Conservation (phyloP, 2,329 filamentous ascomycete genomes). For the Diaporthe citriasiana region DNA sequence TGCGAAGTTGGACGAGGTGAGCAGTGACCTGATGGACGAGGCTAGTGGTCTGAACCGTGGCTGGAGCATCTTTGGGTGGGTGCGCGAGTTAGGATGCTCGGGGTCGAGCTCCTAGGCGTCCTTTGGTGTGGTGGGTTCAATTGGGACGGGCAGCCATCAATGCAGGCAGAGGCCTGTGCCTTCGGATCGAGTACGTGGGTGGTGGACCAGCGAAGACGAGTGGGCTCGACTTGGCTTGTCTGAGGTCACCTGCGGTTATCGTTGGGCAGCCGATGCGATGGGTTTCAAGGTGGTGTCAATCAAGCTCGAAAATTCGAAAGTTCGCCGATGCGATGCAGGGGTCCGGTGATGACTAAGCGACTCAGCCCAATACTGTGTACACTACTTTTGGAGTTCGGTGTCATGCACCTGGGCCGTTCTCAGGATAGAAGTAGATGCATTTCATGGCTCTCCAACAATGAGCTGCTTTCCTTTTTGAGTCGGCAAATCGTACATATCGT, state of each 20-base stretch:
- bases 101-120: slow-evolving; percentile 35
- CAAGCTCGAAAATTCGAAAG: slow-evolving; percentile 40
- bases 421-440: not conserved
- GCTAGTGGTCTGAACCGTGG: slow-evolving; percentile 70
- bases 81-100: slow-evolving; percentile 33
- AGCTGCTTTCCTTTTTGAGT: not conserved
- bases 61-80: slow-evolving; percentile 70
- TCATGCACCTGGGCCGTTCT: not conserved
- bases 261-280: slow-evolving; percentile 4
- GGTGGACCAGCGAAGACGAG: slow-evolving; percentile 31
- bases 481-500: not conserved
- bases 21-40: slow-evolving; percentile 45
- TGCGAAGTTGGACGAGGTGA: slow-evolving; percentile 41
- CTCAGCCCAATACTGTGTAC: too few species aligned
- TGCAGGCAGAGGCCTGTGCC: slow-evolving; percentile 5
- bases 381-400: not conserved
- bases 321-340: slow-evolving; percentile 37
- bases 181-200: slow-evolving; percentile 3
- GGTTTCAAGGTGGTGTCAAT: slow-evolving; percentile 18
- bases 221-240: slow-evolving; percentile 19
- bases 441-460: not conserved
- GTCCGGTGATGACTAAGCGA: slow-evolving; percentile 16
- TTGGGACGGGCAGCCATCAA: slow-evolving; percentile 36
- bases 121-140: slow-evolving; percentile 35
- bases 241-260: slow-evolving; percentile 21